These are phyloP conservation scores for Leptographium procerum DNA, from an alignment of 2,329 filamentous ascomycete species.

Conservation along the genomic window DNA sequence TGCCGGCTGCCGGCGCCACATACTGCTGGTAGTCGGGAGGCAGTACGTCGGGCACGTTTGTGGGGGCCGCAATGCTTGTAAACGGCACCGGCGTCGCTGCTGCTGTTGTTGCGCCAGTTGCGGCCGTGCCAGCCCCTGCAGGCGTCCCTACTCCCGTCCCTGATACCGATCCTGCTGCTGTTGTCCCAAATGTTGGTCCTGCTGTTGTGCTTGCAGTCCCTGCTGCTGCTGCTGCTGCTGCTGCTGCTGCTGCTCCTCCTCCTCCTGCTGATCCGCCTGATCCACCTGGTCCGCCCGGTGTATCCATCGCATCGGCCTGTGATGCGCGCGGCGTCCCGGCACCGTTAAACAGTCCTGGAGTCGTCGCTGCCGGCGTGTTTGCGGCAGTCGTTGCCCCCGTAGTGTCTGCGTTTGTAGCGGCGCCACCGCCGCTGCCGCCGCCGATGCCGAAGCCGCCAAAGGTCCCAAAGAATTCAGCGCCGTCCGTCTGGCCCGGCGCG, in stretches of 20 bases:
- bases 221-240: no score
- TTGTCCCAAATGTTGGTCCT: no score
- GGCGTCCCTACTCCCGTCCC: background rate
- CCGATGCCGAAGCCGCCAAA: background rate
- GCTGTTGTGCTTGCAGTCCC: background rate
- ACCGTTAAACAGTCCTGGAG: background rate
- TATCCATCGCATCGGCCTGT: background rate
- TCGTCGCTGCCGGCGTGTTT: conserved; percentile 3
- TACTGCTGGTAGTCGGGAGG: conserved; percentile 37
- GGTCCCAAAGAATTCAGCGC: conserved; percentile 15
- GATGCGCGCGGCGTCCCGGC: background rate
- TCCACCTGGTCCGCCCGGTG: background rate
- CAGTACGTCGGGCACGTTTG: conserved; percentile 25
- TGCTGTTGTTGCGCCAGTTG: background rate
- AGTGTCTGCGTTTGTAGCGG: conserved; percentile 2
- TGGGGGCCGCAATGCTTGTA: conserved; percentile 11
- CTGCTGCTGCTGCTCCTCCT: background rate
- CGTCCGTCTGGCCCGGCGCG: conserved; percentile 40
- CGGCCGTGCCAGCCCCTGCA: background rate
- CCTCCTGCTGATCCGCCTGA: background rate
- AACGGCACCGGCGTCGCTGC: conserved; percentile 12
- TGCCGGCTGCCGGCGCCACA: conserved; percentile 43
- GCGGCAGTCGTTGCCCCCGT: conserved; percentile 9
- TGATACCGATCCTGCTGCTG: no score
- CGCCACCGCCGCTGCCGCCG: background rate